phyloP scores from a whole-genome alignment of 306 rosid species.

The Carpinus viminea region DNA sequence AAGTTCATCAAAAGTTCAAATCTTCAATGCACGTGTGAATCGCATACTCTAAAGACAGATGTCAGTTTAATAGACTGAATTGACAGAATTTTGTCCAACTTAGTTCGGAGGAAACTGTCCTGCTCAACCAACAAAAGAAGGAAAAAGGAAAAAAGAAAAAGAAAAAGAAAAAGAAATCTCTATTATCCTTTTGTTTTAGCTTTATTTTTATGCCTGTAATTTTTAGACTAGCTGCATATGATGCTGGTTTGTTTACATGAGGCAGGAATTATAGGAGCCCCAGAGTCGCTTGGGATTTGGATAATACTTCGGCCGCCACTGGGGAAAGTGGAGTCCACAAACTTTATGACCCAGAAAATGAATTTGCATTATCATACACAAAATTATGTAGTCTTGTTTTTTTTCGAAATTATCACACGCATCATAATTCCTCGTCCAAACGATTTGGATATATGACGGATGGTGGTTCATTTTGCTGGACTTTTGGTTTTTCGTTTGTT shows the following conservation, averaged over 20 bases:
- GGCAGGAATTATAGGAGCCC: slow-evolving; percentile 19
- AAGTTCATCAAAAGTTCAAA: no score
- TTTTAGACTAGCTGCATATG: neutral
- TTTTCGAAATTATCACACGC: neutral
- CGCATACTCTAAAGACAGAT: no score
- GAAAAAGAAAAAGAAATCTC: neutral
- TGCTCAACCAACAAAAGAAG: neutral
- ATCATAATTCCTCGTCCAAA: slow-evolving; percentile 28
- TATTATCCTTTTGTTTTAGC: neutral
- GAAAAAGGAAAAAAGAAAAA: neutral
- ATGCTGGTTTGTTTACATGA: neutral
- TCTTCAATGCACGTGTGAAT: no score
- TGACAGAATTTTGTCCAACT: no score
- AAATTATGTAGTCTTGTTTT: neutral
- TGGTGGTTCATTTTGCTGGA: neutral
- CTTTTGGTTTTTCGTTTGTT: slow-evolving; percentile 10
- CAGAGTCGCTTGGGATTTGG: slow-evolving; percentile 34
- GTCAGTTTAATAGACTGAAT: no score
- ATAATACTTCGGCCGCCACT: slow-evolving; percentile 45
- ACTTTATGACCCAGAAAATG: slow-evolving; percentile 13
- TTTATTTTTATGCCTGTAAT: neutral
- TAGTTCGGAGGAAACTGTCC: no score
- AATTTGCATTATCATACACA: neutral
- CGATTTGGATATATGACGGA: slow-evolving; percentile 3
- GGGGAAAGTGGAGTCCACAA: slow-evolving; percentile 30